Base-by-base conservation (phyloP, 2,329 filamentous ascomycete species). In the Claviceps paspali region DNA sequence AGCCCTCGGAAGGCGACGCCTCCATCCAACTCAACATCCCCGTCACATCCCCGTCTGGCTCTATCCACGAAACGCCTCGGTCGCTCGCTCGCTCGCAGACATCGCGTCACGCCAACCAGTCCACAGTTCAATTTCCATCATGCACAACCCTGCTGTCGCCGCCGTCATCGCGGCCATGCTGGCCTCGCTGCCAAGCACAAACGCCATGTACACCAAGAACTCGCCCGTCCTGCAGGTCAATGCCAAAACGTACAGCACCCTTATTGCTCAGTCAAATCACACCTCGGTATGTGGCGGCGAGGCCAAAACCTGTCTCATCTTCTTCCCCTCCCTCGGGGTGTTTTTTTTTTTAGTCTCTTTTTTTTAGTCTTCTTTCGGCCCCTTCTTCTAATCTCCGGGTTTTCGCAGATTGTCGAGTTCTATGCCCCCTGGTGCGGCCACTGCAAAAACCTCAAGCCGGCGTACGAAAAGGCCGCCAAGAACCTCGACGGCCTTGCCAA, bases 351-450 rank as follows among this genome's bases (percentile, higher is more conserved):
- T n/a, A n/a, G n/a, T 26, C 4, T 18, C 7, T n/a, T 8, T 6
- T 15, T 22, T 22, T 22, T 8, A n/a, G n/a, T n/a, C 8, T 22
- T 22, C 21, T 22, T 8, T 22, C 21, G 5, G 5, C 21, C 21
- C 8, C 8, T 22, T 22, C 21, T 22, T 22, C 8, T 5, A 8
- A 22, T 8, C 21, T 22, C 21, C 21, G 5, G 5, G 8, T 22
- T 22, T 22, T 29, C 18, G 23, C 46, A 77, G 70, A 70, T 76
- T 32, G 62, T 76, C 55, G 84, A 87, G 62, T 96, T 96, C 70
- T 96, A 94, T 53, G 88, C 88, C 7, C 88, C 88, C 18, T 96
- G 88, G 88, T 96, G 91, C 52, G 91, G 88, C 29, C 91, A 96
- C 63, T 98, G 91, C 65, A 73, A 94, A 62, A 95, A 82, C 62